Base-by-base conservation (phyloP, 345 rosid species). In the Streptanthus diversifolius region DNA sequence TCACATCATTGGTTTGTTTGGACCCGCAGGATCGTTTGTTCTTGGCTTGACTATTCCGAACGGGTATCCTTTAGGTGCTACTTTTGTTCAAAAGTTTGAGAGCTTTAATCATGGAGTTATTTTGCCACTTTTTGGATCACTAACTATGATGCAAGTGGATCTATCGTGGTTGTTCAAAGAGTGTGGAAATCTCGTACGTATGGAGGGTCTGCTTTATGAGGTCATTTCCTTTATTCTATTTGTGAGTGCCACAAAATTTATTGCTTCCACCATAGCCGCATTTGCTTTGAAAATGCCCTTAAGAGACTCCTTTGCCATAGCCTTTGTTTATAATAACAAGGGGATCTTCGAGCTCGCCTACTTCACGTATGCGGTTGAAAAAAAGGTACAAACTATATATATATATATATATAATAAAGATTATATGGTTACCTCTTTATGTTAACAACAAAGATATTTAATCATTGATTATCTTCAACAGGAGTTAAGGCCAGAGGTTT, bases 11-110 rank as follows among this genome's bases (percentile, higher is more conserved):
- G n/a, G 35, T 1, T 45, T 66, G 1, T 64, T 49, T 49, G 55
- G 80, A 32, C 19, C 83, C 1, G 51, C 77, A 15, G 88, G 86
- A 17, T 71, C 83, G 13, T 73, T 77, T 49, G 55, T 66, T 36
- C 24, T 83, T 0, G 86, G 88, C 54, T 45, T 81, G 49, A 62
- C 78, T 1, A 59, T 85, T 1, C 88, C 88, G 0, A 69, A 59
- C 0, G 88, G 88, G 1, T 82, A 85, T 14, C 88, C 86, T 1
- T 24, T 85, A 41, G 86, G 88, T 18, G 18, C 85, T 15, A 71
- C 81, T 6, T 68, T 85, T 55, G 59, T 71, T 19, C 48, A 83
- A 33, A 85, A 77, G 67, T 70, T 85, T 15, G 86, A 85, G 61
- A 24, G 71, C 72, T 59, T 80, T 32, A 71, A 68, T 48, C 37